Conservation (phyloP, 192 early-diverging fungal species). For the Entrophospora sp. region DNA sequence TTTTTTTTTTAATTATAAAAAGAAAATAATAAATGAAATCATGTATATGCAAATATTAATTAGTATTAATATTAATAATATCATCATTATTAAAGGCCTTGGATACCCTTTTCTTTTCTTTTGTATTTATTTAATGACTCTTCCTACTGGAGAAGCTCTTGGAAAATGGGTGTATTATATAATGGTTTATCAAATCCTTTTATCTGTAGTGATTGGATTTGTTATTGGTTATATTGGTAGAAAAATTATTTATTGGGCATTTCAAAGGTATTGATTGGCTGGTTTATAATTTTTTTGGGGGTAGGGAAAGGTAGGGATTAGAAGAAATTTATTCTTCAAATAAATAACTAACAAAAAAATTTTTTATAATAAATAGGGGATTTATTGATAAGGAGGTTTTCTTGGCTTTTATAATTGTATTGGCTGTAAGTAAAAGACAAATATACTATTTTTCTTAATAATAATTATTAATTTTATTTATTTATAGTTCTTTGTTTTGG, state of each 20-base stretch:
- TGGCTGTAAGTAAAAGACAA: constrained; percentile 46
- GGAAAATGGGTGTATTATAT: constrained; percentile 63
- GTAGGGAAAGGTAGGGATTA: too few species aligned
- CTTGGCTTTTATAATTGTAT: constrained; percentile 61
- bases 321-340: too few species aligned
- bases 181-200: constrained; percentile 64
- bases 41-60: too few species aligned
- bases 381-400: constrained; percentile 73
- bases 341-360: too few species aligned
- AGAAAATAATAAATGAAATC: too few species aligned
- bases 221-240: constrained; percentile 60
- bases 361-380: constrained; percentile 14
- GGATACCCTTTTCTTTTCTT: constrained; percentile 77
- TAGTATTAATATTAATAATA: too few species aligned
- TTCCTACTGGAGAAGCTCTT: constrained; percentile 48
- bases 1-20: not conserved
- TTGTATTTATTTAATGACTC: constrained; percentile 56
- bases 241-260: constrained; percentile 54
- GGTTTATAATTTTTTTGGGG: too few species aligned
- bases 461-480: not conserved
- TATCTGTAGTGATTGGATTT: constrained; percentile 62
- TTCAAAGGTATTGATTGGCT: constrained; percentile 34
- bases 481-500: constrained; percentile 39
- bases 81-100: constrained; percentile 32
- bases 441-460: too few species aligned